Conservation (phyloP, 257 asterid genomes). For the Solanum gracilifrons region DNA sequence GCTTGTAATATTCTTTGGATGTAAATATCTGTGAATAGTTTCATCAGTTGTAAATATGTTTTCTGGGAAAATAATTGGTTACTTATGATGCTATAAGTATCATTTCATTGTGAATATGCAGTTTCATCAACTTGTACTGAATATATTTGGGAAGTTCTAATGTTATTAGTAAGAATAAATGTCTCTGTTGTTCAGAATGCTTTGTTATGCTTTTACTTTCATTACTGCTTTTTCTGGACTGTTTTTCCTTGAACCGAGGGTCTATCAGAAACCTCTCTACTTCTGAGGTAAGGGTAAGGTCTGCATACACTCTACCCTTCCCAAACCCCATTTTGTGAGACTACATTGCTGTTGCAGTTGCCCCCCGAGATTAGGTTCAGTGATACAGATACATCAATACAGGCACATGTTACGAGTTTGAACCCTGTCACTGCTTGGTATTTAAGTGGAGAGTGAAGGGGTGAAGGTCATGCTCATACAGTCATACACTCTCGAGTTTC, state of each 20-base stretch:
- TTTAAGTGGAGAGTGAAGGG: background rate
- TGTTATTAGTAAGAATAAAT: background rate
- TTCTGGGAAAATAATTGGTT: background rate
- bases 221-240: background rate
- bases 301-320: background rate
- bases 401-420: background rate
- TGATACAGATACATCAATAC: background rate
- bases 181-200: background rate
- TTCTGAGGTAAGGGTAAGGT: background rate
- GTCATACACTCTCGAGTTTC: background rate
- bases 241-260: background rate
- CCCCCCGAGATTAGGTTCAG: background rate
- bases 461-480: background rate
- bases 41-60: background rate
- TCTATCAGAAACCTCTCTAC: background rate
- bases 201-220: background rate
- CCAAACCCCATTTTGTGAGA: background rate
- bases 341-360: background rate
- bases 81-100: background rate
- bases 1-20: constrained; percentile 14
- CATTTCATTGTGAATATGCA: background rate
- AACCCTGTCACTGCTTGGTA: background rate
- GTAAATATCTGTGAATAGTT: constrained; percentile 3
- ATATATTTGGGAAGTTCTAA: background rate
- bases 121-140: background rate